Percentiles rank a stretch among this genome's conserved stretches.
Evolutionary conservation across 176 grass and related monocot species (phyloP).

Genomic region (Rhipidocladum racemiflorum): DNA sequence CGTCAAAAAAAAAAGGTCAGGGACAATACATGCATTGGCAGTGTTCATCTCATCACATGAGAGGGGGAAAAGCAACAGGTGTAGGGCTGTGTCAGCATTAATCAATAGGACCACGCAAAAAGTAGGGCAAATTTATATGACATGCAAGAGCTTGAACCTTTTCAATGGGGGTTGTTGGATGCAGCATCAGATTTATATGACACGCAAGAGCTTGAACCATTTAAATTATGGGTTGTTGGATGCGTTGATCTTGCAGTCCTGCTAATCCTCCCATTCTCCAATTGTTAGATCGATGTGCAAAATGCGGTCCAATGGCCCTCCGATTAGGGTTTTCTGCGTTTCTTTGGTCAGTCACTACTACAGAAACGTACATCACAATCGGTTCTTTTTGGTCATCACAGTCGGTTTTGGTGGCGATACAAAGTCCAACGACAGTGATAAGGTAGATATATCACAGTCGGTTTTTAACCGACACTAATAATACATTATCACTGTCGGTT

Average conservation of each 20-base stretch:
- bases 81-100: neutral
- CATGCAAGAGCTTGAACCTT: too few species aligned
- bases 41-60: neutral
- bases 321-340: too few species aligned
- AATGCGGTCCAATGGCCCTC: neutral
- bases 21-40: neutral
- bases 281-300: neutral
- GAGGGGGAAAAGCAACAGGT: neutral
- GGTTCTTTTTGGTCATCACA: too few species aligned
- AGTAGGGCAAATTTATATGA: neutral
- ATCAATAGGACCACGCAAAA: neutral
- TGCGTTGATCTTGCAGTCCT: neutral
- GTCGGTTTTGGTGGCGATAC: too few species aligned
- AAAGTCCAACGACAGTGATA: too few species aligned
- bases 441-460: too few species aligned
- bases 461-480: too few species aligned
- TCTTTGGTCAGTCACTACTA: too few species aligned
- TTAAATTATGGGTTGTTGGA: conserved; percentile 16
- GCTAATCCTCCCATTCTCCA: neutral
- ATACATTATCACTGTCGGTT: too few species aligned
- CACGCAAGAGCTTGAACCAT: neutral
- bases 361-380: too few species aligned
- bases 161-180: too few species aligned
- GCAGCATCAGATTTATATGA: too few species aligned
- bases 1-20: neutral